Evolutionary conservation across 1,139 yeast genomes (phyloP), one percentile per base, ranked within the genome.

Genomic region (Blastobotrys aristatus): DNA sequence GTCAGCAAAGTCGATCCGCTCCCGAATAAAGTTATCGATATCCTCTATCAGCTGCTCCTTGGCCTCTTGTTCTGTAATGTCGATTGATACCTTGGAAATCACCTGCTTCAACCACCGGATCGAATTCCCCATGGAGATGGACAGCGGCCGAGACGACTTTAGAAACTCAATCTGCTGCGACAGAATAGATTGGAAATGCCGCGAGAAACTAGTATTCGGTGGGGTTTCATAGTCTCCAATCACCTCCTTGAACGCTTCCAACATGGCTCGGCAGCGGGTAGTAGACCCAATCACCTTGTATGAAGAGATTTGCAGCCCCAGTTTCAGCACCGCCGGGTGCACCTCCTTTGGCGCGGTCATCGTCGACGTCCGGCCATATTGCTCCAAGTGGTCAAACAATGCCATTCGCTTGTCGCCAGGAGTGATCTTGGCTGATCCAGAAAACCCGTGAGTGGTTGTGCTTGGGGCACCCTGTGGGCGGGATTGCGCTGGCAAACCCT

Each of bases 101-200:
- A 87, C 94, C 68, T 90, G 97, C 64, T 94, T 94, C 55, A 94
- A 74, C 96, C 97, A 89, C 58, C 98, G 79, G 55, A 94, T 94
- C 2, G 97, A 94, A 68, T 90, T 92, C 46, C 99, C 98, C 98
- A 94, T 94, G 1, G 96, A 79, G 8, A 90, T 86, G 49, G 95
- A 82, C 49, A 94, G 73, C 0, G 97, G 97, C 54, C 99, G 79
- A 1, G 97, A 92, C 10, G 90, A 80, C 60, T 88, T 92, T 57
- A 94, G 72, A 57, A 85, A 88, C 61, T 92, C 98, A 56, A 94
- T 94, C 67, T 94, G 99, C 60, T 85, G 89, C n/a, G 95, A 82
- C 53, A 94, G 73, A 62, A 89, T 92, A 22, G 84, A 82, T 0
- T 97, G 89, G 59, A 94, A 75, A 66, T 90, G 87, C 70, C 99